Base-by-base conservation (phyloP, 305 asterid species). In the Solanum hybrid region DNA sequence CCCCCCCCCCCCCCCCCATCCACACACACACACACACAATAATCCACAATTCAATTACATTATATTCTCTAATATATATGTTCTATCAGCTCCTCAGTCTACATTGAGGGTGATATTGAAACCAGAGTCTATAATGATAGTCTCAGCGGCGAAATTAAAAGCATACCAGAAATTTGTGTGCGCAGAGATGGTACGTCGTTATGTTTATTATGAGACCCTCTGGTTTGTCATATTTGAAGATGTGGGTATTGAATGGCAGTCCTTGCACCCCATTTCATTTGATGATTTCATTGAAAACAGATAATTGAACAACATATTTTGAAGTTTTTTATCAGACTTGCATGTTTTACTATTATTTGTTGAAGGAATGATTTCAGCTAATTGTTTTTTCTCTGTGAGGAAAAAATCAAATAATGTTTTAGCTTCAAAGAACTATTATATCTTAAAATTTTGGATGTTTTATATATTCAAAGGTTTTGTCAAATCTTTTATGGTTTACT, bases 81-180 rank as follows among this genome's bases (percentile, higher is more conserved):
- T 89, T 69, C 87, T 91, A 92, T 82, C 98, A 97, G 99, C 95
- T 96, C 99, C 66, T 94, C 98, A 5, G 99, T 97, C 86, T 97
- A 97, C 89, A 94, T 97, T 90, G 99, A 96, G 93, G 99, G 99
- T 89, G 99, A 96, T 75, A 95, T 97, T 90, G 99, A 97, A 93
- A 96, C 96, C 89, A 95, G 99, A 92, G 98, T 97, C 89, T 97
- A 95, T 93, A 96, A 97, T 91, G 99, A 96, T 93, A 94, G 94
- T 93, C 96, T 97, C 92, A 96, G 92, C 69, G 99, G 98, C 17
- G 99, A 94, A 89, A 87, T 95, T 76, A 97, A 95, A 94, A 96
- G 94, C 95, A 94, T 97, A 90, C 98, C 99, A 60, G 99, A 97
- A 94, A 92, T 97, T 32, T 95, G 98, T 92, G 98, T 95, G 91